These are phyloP conservation scores for Saccharum hybrid DNA, from an alignment of 202 grass and related monocot species.

Conservation along the genomic window DNA sequence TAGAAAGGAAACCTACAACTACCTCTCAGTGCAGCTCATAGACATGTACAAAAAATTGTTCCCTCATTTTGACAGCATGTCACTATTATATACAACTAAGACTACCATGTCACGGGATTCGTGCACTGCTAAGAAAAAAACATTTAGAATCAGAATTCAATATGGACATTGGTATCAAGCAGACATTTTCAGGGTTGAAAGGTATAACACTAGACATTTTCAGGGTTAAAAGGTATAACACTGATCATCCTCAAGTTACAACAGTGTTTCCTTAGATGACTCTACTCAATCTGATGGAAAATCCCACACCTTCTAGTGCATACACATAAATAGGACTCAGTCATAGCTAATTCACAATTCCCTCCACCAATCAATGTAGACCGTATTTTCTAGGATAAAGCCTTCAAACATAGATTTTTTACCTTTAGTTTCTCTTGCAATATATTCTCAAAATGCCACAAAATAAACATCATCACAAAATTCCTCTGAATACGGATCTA, in stretches of 20 bases:
- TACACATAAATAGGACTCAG: no score
- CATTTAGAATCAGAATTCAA: neutral
- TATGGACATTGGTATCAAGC: neutral
- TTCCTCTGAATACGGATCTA: no score
- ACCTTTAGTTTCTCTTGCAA: no score
- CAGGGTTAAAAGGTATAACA: neutral
- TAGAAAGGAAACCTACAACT: neutral
- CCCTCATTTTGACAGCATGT: neutral
- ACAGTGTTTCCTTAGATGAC: neutral
- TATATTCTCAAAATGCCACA: no score
- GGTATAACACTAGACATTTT: no score
- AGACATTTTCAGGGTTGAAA: neutral
- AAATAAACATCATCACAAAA: no score
- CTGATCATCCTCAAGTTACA: neutral
- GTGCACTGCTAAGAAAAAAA: neutral
- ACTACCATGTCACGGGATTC: neutral
- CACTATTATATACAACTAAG: neutral
- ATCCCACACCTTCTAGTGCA: no score
- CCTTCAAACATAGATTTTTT: no score
- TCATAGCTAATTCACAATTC: no score
- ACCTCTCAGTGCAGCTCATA: no score
- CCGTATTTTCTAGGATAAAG: no score
- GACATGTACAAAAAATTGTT: neutral
- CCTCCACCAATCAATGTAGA: no score
- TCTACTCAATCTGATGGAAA: neutral